Base-by-base conservation (phyloP, 169 alveolate species). In the Eimeria zaria region DNA sequence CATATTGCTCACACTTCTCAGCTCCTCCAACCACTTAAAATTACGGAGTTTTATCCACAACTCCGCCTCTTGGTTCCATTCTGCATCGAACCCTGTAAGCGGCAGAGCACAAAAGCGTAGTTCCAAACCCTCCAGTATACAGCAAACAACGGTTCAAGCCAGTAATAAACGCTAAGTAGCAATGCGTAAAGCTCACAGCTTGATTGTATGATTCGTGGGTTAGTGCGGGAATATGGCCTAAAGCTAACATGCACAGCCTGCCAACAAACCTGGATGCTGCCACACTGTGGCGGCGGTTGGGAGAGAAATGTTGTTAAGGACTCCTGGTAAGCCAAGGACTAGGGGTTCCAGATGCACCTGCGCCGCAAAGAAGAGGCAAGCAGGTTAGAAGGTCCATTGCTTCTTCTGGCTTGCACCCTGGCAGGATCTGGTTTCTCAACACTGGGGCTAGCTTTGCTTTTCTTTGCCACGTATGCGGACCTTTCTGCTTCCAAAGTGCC, bases 401-500 rank as follows among this genome's bases (percentile, higher is more conserved):
- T 22, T 39, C 27, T 64, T 87, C 33, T 27, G 22, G 3, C 83
- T 58, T 8, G 71, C 71, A 83, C 27, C 44, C 22, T 46, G 88
- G 62, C 33, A 6, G 6, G 55, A 14, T 33, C 5, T 22, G 64
- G 27, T 20, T 27, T 48, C 51, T 27, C 67, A 44, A 78, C 58
- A 36, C 69, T 12, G 53, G 24, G 27, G 76, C 11, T 14, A 18
- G 62, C 41, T 7, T 48, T 22, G 30, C 39, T n/a, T 16, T 53
- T 51, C 46, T 18, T 12, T 53, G 91, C 20, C n/a, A 53, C 8
- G 53, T 8, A 27, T 9, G 58, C 39, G 55, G 48, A 87, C 93
- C 93, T 87, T 87, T 41, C 93, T 87, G 60, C 83, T 64, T 36
- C 93, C 93, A 46, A 87, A 87, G 14, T 64, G 93, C 83, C 83